Base-by-base conservation (phyloP, 2,329 filamentous ascomycete genomes). In the Neofusicoccum sp. region DNA sequence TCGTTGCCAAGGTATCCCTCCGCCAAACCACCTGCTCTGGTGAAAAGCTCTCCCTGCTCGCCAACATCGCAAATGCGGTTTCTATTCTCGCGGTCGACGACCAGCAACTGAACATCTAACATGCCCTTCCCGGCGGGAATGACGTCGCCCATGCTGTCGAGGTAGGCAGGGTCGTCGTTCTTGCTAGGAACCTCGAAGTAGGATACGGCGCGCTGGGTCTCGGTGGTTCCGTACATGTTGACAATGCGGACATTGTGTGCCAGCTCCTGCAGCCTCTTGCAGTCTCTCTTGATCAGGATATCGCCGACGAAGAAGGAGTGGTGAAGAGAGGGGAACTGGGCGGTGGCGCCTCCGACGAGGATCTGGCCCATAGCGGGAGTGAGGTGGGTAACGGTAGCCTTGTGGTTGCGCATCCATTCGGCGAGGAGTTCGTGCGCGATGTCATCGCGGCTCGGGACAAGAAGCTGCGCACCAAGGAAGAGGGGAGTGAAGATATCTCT, bases 301-400 rank as follows among this genome's bases (percentile, higher is more conserved):
- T 98, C 93, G 33, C 95, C 95, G 1, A 98, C 93, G 64, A 93
- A 98, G 80, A 98, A 93, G 16, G 88, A 91, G 61, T 86, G 82
- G 61, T 88, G 82, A n/a, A 98, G 80, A 11, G 83, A 81, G 1
- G 91, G 89, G 69, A 97, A 96, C 65, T 89, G 76, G 0, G 90
- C 87, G 3, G 79, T 87, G 26, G 91, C 89, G 66, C 90, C 91
- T 44, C 92, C 93, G n/a, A 93, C 88, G 1, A 98, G 79, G 63
- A 98, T 95, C 68, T 97, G 91, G 60, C 93, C 93, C 93, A 98
- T 97, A 61, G 95, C 95, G 8, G 95, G 95, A 1, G 95, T 99
- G 40, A 98, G 78, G 75, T 98, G 95, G 11, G 89, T 91, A 20
- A 92, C 89, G 14, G 88, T 96, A 2, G 89, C 86, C 60, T 83